A percentile compares a stretch with the other conserved stretches of the same genome.
phyloP scores from a whole-genome alignment of 495 filamentous ascomycete species.

The Mycothermus thermophilus region DNA sequence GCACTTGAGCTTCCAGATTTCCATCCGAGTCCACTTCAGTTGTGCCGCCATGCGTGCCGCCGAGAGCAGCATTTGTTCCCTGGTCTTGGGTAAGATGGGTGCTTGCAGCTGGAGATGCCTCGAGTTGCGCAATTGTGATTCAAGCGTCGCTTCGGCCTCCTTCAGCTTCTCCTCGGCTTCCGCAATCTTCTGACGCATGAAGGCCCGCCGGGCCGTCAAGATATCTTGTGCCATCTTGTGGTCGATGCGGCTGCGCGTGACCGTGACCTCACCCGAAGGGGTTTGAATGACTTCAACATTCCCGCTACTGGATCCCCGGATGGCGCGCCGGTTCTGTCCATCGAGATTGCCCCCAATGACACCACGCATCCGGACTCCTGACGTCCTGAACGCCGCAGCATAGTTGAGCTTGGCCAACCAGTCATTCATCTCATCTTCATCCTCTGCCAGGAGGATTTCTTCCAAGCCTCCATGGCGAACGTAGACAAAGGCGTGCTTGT shows the following conservation, averaged over 20 bases:
- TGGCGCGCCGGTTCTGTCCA: constrained; percentile 59
- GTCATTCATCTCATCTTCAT: constrained; percentile 84
- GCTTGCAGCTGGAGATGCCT: constrained; percentile 80
- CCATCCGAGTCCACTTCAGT: constrained; percentile 81
- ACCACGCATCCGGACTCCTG: constrained; percentile 81
- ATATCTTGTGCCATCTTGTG: constrained; percentile 72
- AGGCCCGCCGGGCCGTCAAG: constrained; percentile 58
- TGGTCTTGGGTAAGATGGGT: constrained; percentile 71
- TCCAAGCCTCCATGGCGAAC: constrained; percentile 80
- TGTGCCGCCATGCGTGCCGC: constrained; percentile 79
- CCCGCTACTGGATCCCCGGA: constrained; percentile 49
- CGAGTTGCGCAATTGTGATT: constrained; percentile 76
- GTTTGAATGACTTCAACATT: constrained; percentile 48
- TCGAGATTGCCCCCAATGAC: constrained; percentile 78
- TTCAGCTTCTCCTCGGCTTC: constrained; percentile 74
- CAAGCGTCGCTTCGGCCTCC: constrained; percentile 58
- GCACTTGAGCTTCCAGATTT: constrained; percentile 84
- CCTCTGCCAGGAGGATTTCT: constrained; percentile 81
- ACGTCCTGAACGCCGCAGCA: constrained; percentile 81
- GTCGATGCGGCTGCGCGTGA: constrained; percentile 56
- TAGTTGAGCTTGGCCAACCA: constrained; percentile 97
- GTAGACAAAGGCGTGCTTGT: constrained; percentile 90
- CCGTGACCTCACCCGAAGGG: constrained; percentile 54
- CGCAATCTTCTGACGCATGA: constrained; percentile 69
- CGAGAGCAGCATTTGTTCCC: constrained; percentile 72